Base-by-base conservation (phyloP, 495 filamentous ascomycete genomes). In the Sordaria brevicollis region DNA sequence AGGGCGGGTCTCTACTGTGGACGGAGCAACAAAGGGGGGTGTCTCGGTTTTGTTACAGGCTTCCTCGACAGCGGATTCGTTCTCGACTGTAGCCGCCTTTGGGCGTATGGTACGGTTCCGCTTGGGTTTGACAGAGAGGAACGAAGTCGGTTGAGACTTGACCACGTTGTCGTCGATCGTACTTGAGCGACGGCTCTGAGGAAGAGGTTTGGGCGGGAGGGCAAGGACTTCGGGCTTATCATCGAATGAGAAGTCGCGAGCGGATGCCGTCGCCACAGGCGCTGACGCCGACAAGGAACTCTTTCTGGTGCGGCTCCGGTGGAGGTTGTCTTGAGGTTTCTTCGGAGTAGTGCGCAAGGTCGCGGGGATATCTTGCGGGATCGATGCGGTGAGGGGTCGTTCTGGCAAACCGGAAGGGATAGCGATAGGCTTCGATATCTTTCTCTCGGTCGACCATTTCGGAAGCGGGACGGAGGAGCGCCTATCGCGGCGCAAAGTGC, bases 81-180 rank as follows among this genome's bases (percentile, higher is more conserved):
- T 1, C 1, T n/a, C 38, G 38, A 17, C 0, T 2, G 0, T 39
- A 0, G 0, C 15, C 0, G 17, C 1, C 6, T 2, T 2, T 0
- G 38, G 38, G 10, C 38, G 15, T 17, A n/a, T 41, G 17, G 38
- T 41, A 2, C 17, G 17, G 17, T 19, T 41, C 2, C 39, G 17
- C 7, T 3, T 41, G 0, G 39, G 17, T 2, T 41, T 41, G 0
- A 8, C 6, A 15, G n/a, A n/a, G 6, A 41, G 39, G 7, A n/a
- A 19, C 3, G 39, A 41, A 7, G 39, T 19, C 19, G 39, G 2
- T 7, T 0, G 17, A 41, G 39, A 3, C 4, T 15, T 7, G 2
- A 17, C 6, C 5, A 41, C 6, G 9, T 3, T 19, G 38, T 43
- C 7, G 3, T 19, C 19, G 6, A n/a, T n/a, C 5, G 17, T 6